These are phyloP conservation scores for Houttuynia cordata DNA, from an alignment of 164 flowering plant genomes.

Conservation along the genomic window DNA sequence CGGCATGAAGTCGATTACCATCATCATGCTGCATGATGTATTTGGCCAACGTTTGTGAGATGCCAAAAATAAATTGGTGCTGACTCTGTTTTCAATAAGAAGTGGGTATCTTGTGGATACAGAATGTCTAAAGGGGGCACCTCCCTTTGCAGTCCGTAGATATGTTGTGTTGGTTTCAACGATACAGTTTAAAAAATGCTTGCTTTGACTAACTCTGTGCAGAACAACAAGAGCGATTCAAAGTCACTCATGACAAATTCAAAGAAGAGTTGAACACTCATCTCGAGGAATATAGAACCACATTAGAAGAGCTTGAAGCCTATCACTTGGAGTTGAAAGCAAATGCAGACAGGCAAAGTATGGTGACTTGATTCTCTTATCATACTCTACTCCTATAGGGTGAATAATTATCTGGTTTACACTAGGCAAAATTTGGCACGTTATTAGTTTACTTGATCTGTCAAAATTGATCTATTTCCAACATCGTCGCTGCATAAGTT, in stretches of 20 bases:
- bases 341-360: slow-evolving; percentile 58
- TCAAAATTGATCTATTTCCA: background rate
- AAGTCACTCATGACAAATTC: slow-evolving; percentile 40
- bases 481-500: background rate
- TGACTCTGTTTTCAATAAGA: too few species aligned
- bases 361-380: background rate
- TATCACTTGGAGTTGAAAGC: slow-evolving; percentile 46
- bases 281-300: slow-evolving; percentile 43
- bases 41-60: too few species aligned
- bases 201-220: slow-evolving; percentile 15
- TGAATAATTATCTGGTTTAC: background rate
- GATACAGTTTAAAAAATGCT: background rate
- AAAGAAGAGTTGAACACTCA: slow-evolving; percentile 54
- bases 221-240: slow-evolving; percentile 64
- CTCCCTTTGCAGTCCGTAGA: background rate
- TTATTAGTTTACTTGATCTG: too few species aligned
- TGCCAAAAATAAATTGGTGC: too few species aligned
- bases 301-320: slow-evolving; percentile 52
- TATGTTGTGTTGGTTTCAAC: background rate
- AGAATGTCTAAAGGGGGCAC: too few species aligned
- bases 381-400: background rate
- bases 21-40: too few species aligned
- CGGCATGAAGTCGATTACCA: too few species aligned
- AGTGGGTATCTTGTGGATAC: too few species aligned
- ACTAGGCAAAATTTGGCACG: too few species aligned